Percentiles rank a stretch among this genome's conserved stretches.
Evolutionary conservation across 2,329 filamentous ascomycete genomes (phyloP).

Genomic region (Venturia nashicola): DNA sequence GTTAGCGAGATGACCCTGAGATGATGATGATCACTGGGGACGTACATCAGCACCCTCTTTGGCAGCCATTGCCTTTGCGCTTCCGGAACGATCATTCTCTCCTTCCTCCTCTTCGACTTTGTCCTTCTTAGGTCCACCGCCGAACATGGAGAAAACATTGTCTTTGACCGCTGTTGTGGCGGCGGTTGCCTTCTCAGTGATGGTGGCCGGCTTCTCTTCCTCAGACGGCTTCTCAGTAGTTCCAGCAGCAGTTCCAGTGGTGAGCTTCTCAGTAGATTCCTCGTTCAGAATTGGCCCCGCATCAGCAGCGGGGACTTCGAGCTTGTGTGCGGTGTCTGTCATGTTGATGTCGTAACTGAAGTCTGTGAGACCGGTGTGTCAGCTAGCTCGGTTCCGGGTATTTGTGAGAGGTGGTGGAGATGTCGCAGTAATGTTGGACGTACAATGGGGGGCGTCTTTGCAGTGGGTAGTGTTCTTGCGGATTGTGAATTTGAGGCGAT

Average conservation of each 20-base stretch:
- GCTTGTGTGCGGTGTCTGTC: conserved; percentile 26
- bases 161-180: conserved; percentile 31
- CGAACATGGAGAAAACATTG: conserved; percentile 94
- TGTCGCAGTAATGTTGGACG: background rate
- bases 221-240: conserved; percentile 17
- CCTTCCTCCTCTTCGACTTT: conserved; percentile 78
- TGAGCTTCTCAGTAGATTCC: conserved; percentile 33
- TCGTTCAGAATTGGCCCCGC: conserved; percentile 18
- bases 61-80: conserved; percentile 57
- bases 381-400: background rate
- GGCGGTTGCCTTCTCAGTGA: conserved; percentile 16
- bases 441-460: background rate
- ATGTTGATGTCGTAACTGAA: conserved; percentile 14
- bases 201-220: conserved; percentile 36
- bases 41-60: conserved; percentile 53
- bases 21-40: background rate
- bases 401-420: background rate
- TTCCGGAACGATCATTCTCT: conserved; percentile 70
- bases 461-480: background rate
- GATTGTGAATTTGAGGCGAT: background rate
- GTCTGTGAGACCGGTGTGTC: conserved; percentile 1
- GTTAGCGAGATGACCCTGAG: conserved; percentile 12
- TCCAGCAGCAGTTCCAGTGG: conserved; percentile 26
- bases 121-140: conserved; percentile 92
- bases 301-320: conserved; percentile 21